phyloP scores from a whole-genome alignment of 495 filamentous ascomycete genomes.

The Xylaria flabelliformis region DNA sequence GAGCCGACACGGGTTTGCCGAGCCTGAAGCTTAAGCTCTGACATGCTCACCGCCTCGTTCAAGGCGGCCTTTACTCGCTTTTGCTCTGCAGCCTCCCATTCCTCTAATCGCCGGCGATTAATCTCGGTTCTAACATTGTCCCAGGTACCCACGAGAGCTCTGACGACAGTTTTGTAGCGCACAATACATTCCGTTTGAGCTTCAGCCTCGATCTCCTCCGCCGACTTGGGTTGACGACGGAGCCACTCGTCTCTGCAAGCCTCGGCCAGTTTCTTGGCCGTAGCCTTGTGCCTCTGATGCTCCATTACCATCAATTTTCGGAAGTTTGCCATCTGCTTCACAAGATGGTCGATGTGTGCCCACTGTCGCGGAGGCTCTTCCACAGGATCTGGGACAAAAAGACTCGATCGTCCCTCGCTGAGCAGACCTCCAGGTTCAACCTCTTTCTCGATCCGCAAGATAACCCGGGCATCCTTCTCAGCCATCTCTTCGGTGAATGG shows the following conservation, averaged over 20 bases:
- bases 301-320: slow-evolving; percentile 78
- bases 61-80: slow-evolving; percentile 79
- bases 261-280: slow-evolving; percentile 71
- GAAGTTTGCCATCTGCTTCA: slow-evolving; percentile 81
- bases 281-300: slow-evolving; percentile 68
- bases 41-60: slow-evolving; percentile 80
- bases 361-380: slow-evolving; percentile 78
- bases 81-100: slow-evolving; percentile 88
- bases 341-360: slow-evolving; percentile 83
- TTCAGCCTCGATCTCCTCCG: slow-evolving; percentile 70
- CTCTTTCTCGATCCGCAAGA: slow-evolving; percentile 71
- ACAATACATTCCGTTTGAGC: slow-evolving; percentile 55
- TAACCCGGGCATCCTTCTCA: slow-evolving; percentile 57
- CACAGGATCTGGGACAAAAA: slow-evolving; percentile 78
- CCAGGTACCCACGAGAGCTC: slow-evolving; percentile 76
- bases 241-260: slow-evolving; percentile 67
- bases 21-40: slow-evolving; percentile 62
- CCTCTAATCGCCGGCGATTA: slow-evolving; percentile 70
- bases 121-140: slow-evolving; percentile 78
- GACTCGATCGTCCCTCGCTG: slow-evolving; percentile 70
- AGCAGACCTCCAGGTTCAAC: slow-evolving; percentile 76
- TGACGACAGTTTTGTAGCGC: slow-evolving; percentile 70
- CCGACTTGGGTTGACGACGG: slow-evolving; percentile 69
- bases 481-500: slow-evolving; percentile 59
- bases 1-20: slow-evolving; percentile 52